phyloP scores from a whole-genome alignment of 371 early-diverging fungal genomes.

The Mortierella sp. region DNA sequence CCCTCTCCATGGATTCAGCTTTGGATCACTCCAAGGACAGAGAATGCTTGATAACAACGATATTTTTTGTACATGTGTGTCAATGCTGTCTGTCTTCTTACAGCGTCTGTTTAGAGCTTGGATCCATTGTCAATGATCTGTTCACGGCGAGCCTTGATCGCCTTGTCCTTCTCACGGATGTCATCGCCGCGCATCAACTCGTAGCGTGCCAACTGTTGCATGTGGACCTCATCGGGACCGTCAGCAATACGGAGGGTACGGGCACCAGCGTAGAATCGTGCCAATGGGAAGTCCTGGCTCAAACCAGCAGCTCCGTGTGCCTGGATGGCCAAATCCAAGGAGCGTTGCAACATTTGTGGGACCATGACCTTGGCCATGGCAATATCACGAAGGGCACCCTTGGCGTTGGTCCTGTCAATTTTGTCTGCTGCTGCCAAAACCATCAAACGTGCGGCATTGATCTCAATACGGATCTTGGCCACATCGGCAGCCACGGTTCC shows the following conservation, averaged over 20 bases:
- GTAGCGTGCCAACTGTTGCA: slow-evolving; percentile 73
- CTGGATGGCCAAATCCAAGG: slow-evolving; percentile 92
- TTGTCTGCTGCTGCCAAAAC: slow-evolving; percentile 90
- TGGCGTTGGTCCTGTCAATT: slow-evolving; percentile 90
- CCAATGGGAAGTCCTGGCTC: slow-evolving; percentile 87
- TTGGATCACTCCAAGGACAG: too few relatives aligned
- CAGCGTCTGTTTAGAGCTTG: slow-evolving; percentile 38
- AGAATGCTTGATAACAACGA: too few relatives aligned
- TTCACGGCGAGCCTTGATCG: slow-evolving; percentile 27
- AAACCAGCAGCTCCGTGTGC: slow-evolving; percentile 93
- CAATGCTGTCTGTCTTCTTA: too few relatives aligned
- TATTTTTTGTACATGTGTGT: too few relatives aligned
- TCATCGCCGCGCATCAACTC: slow-evolving; percentile 65
- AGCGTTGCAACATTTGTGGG: slow-evolving; percentile 78
- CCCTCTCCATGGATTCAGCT: too few relatives aligned
- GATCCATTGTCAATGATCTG: slow-evolving; percentile 38
- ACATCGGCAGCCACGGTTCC: slow-evolving; percentile 85
- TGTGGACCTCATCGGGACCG: slow-evolving; percentile 91
- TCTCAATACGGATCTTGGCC: slow-evolving; percentile 87
- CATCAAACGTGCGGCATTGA: slow-evolving; percentile 90
- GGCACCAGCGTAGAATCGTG: slow-evolving; percentile 83
- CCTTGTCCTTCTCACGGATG: slow-evolving; percentile 33
- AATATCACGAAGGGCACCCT: slow-evolving; percentile 91
- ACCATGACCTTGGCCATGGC: slow-evolving; percentile 94
- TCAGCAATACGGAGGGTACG: slow-evolving; percentile 94